Conservation (phyloP, 495 filamentous ascomycete species). For the Aspergillus biplanus region DNA sequence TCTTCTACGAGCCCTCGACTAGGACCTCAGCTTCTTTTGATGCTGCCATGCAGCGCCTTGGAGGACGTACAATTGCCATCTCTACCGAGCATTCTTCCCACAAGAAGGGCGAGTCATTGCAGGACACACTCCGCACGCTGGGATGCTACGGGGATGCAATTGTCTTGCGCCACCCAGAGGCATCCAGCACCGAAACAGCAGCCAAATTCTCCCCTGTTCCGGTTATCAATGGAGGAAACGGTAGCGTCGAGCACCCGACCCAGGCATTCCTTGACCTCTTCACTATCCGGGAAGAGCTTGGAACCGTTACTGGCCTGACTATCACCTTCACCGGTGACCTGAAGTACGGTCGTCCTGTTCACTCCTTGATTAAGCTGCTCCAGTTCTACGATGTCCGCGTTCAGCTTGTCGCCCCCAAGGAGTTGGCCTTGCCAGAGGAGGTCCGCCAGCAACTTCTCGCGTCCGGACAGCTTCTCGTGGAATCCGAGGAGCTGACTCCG, state of each 20-base stretch:
- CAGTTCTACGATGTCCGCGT: conserved; percentile 92
- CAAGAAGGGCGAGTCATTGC: conserved; percentile 89
- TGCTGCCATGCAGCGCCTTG: conserved; percentile 95
- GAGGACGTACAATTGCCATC: conserved; percentile 79
- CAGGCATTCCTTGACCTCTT: conserved; percentile 99
- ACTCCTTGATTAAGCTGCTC: conserved; percentile 90
- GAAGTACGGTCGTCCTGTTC: conserved; percentile 89
- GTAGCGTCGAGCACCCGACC: conserved; percentile 91
- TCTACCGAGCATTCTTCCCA: conserved; percentile 79
- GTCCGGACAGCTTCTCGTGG: conserved; percentile 73
- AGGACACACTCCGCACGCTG: conserved; percentile 91
- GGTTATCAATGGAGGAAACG: conserved; percentile 96
- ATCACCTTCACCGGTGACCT: conserved; percentile 96
- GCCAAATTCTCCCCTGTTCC: conserved; percentile 86
- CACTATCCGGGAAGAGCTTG: conserved; percentile 96
- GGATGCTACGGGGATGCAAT: conserved; percentile 93
- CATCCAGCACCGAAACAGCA: conserved; percentile 75
- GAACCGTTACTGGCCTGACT: conserved; percentile 88
- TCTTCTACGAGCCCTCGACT: conserved; percentile 98
- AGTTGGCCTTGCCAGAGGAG: conserved; percentile 74
- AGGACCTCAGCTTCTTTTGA: conserved; percentile 96
- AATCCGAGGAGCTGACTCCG: conserved; percentile 76
- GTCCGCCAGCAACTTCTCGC: conserved; percentile 70
- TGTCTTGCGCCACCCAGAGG: conserved; percentile 88
- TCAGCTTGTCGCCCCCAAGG: conserved; percentile 83